Evolutionary conservation across 305 asterid genomes (phyloP).

Genomic region (Caryopteris hybrid): DNA sequence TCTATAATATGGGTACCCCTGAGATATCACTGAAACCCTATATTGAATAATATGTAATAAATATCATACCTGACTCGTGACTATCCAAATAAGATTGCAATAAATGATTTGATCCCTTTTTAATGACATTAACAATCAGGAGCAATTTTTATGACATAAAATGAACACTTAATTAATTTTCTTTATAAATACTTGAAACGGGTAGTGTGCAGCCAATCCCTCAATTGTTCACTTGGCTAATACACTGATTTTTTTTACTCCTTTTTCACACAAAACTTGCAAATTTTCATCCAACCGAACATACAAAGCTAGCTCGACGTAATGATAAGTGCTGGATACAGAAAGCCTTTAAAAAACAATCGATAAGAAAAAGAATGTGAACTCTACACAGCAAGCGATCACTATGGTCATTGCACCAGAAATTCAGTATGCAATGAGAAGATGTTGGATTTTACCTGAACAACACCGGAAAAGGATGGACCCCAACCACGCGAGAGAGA

Average conservation of each 20-base stretch:
- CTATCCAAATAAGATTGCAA: no score
- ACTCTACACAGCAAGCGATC: not conserved
- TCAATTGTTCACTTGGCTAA: not conserved
- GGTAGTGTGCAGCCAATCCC: not conserved
- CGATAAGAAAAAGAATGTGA: not conserved
- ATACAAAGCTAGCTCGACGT: not conserved
- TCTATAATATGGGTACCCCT: no score
- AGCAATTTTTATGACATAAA: not conserved
- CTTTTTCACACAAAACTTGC: not conserved
- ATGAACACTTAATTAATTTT: not conserved
- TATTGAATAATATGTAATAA: no score
- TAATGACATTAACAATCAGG: not conserved
- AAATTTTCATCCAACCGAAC: not conserved
- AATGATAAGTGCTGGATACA: not conserved
- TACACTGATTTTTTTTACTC: not conserved
- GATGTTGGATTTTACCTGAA: conserved; percentile 53
- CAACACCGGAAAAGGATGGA: conserved; percentile 80
- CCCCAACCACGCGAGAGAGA: conserved; percentile 80
- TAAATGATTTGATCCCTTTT: no score
- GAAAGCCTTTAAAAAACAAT: not conserved
- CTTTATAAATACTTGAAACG: not conserved
- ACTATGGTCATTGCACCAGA: not conserved
- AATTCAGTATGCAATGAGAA: not conserved
- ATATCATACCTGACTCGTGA: no score
- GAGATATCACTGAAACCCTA: no score